Evolutionary conservation across 768 basidiomycete species (phyloP), one percentile per base, ranked within the genome.

Genomic region (Gyrodon lividus): DNA sequence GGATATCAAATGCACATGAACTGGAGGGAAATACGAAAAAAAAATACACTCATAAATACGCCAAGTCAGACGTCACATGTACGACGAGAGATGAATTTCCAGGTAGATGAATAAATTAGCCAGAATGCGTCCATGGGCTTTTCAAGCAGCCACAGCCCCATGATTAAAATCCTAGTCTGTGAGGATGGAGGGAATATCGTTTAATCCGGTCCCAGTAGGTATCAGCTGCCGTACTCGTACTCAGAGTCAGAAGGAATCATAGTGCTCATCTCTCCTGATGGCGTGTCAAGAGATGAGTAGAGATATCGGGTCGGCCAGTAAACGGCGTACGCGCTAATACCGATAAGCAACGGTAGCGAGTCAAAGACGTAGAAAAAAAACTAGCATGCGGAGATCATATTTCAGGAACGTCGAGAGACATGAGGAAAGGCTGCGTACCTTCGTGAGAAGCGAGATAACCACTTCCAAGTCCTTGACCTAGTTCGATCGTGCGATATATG

Each of bases 271-370:
- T 40, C 26, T 19, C 46, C 30, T 5, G 38, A 48, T 5, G 52
- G 40, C 0, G 35, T 37, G 9, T 31, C 13, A 1, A 22, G 1
- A 7, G 33, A 31, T 20, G 46, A 33, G 0, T 19, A 16, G 10
- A 68, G 50, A 43, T 71, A 70, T 19, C 19, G 53, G 16, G 55
- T 58, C 4, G 69, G 70, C 69, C 68, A 71, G 31, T 45, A 63
- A 2, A 61, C 4, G 5, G 60, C 52, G 13, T 68, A 67, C 4
- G 59, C 17, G 24, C 24, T 44, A 23, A 64, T 63, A 5, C 63
- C 66, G 13, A 66, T 40, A 1, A 71, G 38, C 1, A 71, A 37
- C 1, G 70, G 64, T 6, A 71, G 48, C 1, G 64, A 50, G 41
- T 71, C 66, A 26, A 70, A 59, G 3, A 59, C 46, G 20, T 68